Conservation (phyloP, 1,139 yeast species). For the Cylindricascospora bacillispora region DNA sequence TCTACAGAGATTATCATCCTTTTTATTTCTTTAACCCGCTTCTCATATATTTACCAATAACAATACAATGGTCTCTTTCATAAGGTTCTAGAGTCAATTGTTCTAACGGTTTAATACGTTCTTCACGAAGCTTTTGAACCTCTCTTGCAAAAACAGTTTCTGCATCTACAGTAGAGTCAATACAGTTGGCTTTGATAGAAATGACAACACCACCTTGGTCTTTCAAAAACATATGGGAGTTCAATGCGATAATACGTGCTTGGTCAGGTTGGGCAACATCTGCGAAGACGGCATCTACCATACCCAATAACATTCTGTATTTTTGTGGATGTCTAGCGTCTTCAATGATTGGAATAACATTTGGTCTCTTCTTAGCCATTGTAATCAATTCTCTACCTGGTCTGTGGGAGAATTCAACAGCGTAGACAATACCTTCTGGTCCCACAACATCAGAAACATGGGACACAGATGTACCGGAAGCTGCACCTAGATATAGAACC, state of each 20-base stretch:
- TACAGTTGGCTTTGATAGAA: slow-evolving; percentile 98
- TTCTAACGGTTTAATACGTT: slow-evolving; percentile 95
- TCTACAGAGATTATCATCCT: too few species aligned
- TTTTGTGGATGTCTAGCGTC: slow-evolving; percentile 99
- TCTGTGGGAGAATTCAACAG: slow-evolving; percentile 98
- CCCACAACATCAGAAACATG: slow-evolving; percentile 98
- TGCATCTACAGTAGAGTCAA: slow-evolving; percentile 97
- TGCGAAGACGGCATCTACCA: slow-evolving; percentile 98
- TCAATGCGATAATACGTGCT: slow-evolving; percentile 98
- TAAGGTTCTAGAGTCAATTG: slow-evolving; percentile 98
- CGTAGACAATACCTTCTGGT: slow-evolving; percentile 97
- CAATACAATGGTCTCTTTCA: slow-evolving; percentile 99
- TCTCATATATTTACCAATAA: slow-evolving; percentile 93
- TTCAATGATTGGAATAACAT: slow-evolving; percentile 95
- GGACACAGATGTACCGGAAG: slow-evolving; percentile 97
- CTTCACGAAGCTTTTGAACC: slow-evolving; percentile 97
- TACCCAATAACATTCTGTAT: slow-evolving; percentile 96
- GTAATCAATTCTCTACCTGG: slow-evolving; percentile 98
- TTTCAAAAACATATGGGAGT: slow-evolving; percentile 94
- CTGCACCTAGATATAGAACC: slow-evolving; percentile 97
- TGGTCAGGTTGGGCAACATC: slow-evolving; percentile 99
- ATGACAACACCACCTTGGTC: slow-evolving; percentile 98
- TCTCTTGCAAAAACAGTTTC: slow-evolving; percentile 99
- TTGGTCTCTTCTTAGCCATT: slow-evolving; percentile 99
- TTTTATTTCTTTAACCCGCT: slow-evolving; percentile 40